These are phyloP conservation scores for Scalesia atractyloides DNA, from an alignment of 129 eudicot species.

Conservation along the genomic window DNA sequence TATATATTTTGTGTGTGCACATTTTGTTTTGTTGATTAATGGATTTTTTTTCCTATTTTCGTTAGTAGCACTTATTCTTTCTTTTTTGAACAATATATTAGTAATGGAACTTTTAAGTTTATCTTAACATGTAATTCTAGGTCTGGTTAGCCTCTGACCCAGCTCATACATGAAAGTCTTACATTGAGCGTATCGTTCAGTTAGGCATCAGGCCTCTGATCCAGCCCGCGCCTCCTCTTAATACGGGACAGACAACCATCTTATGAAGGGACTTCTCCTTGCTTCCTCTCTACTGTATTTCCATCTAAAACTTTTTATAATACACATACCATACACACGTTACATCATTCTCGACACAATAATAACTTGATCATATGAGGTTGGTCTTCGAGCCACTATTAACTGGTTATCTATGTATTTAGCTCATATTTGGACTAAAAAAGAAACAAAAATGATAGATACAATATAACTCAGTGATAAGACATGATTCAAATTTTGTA, in stretches of 20 bases:
- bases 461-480: not conserved
- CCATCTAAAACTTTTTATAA: not conserved
- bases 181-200: too few relatives aligned
- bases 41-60: too few relatives aligned
- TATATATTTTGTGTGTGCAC: too few relatives aligned
- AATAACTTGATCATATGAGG: not conserved
- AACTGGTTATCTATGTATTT: not conserved
- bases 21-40: too few relatives aligned
- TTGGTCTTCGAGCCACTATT: too few relatives aligned
- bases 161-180: too few relatives aligned
- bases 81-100: too few relatives aligned
- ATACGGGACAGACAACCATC: not conserved
- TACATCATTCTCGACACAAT: not conserved
- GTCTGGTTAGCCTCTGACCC: too few relatives aligned
- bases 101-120: too few relatives aligned
- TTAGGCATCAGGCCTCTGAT: not conserved
- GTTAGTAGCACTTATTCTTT: too few relatives aligned
- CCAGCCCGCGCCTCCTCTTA: not conserved
- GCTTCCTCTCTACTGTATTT: not conserved
- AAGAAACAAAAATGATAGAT: not conserved
- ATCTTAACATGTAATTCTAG: too few relatives aligned
- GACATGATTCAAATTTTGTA: not conserved
- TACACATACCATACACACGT: not conserved
- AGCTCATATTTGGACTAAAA: not conserved
- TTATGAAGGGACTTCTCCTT: not conserved